phyloP scores from a whole-genome alignment of 495 filamentous ascomycete species.

The Letharia columbiana region DNA sequence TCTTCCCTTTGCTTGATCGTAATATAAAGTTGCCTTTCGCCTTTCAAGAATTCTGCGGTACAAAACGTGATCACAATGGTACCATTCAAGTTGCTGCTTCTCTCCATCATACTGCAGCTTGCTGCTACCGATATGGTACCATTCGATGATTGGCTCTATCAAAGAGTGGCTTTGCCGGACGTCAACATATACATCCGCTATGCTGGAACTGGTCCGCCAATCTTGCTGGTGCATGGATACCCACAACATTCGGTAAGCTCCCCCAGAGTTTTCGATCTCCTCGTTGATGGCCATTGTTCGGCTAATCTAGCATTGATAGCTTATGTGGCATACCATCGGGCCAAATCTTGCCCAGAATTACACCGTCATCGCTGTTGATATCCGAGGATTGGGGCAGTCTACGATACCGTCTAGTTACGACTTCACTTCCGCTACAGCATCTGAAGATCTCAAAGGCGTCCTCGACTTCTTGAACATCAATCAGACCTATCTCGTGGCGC shows the following conservation, averaged over 20 bases:
- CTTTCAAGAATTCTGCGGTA: not conserved
- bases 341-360: constrained; percentile 26
- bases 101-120: not conserved
- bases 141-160: not conserved
- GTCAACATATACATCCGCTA: constrained; percentile 30
- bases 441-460: not conserved
- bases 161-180: constrained; percentile 1
- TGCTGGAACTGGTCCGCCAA: constrained; percentile 28
- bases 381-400: constrained; percentile 34
- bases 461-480: not conserved
- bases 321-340: constrained; percentile 33
- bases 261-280: not conserved
- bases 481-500: not conserved
- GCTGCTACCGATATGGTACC: not conserved
- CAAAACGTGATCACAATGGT: not conserved
- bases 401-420: constrained; percentile 28
- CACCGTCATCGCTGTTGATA: constrained; percentile 32
- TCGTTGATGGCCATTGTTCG: not conserved
- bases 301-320: constrained; percentile 10
- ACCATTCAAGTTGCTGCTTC: not conserved
- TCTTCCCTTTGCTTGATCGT: not conserved
- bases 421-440: not conserved
- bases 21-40: not conserved
- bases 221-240: constrained; percentile 34
- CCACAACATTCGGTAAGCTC: constrained; percentile 17